Percentiles rank a stretch among this genome's conserved stretches.
Conservation (phyloP, 225 moss, liverwort and hornwort species). For the Sphagnum contortum region DNA sequence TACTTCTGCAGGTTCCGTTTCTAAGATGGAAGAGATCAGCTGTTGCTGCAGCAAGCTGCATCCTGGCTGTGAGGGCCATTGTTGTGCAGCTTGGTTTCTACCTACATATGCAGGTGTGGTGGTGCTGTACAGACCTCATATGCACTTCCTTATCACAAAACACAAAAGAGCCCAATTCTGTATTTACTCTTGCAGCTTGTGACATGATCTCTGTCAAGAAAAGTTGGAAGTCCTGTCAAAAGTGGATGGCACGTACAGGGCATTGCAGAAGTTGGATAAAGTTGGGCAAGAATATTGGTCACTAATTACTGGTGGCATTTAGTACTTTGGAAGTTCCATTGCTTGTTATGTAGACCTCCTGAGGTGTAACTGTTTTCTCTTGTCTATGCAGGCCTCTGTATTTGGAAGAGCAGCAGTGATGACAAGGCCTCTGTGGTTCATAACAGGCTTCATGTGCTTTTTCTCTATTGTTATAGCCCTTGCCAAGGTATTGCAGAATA, state of each 20-base stretch:
- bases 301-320: no score
- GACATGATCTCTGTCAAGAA: no score
- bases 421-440: constrained; percentile 52
- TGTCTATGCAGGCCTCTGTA: constrained; percentile 38
- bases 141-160: not conserved
- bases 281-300: no score
- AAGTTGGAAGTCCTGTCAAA: no score
- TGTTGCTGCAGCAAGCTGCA: constrained; percentile 75
- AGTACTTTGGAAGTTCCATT: no score
- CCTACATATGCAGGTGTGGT: constrained; percentile 63
- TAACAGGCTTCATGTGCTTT: constrained; percentile 86
- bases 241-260: no score
- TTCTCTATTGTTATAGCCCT: constrained; percentile 90
- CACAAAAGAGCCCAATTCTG: not conserved
- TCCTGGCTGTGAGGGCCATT: constrained; percentile 73
- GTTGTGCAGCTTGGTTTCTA: constrained; percentile 86
- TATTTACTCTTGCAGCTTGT: no score
- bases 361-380: no score
- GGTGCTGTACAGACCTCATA: no score
- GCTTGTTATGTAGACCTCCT: no score
- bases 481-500: constrained; percentile 45
- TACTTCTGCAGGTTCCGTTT: constrained; percentile 44
- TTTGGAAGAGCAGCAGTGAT: constrained; percentile 47
- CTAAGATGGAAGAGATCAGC: constrained; percentile 88
- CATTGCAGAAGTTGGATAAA: no score